Conservation (phyloP, 2,329 filamentous ascomycete species). For the Ceratocystis papillata region DNA sequence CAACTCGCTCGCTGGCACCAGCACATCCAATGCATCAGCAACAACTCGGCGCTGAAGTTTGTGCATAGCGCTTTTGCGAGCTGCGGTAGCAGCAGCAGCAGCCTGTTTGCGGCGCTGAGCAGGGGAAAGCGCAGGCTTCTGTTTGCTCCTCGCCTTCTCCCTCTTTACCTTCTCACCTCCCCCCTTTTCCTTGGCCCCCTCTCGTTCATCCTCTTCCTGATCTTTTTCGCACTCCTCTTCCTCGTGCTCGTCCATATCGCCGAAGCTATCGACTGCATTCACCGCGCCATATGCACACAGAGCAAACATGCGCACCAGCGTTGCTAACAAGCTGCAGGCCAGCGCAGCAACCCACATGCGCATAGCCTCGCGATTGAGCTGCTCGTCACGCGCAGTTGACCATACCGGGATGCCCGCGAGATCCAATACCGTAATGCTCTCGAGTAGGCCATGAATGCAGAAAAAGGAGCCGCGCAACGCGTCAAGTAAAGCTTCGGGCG, state of each 20-base stretch:
- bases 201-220: slow-evolving; percentile 27
- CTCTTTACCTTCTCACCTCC: slow-evolving; percentile 26
- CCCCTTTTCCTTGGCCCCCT: too few species aligned
- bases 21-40: slow-evolving; percentile 50
- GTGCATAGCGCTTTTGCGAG: slow-evolving; percentile 6
- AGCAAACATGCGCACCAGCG: slow-evolving; percentile 35
- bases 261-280: slow-evolving; percentile 18
- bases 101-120: background rate
- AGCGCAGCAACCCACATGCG: slow-evolving; percentile 60
- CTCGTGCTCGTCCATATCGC: slow-evolving; percentile 25
- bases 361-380: slow-evolving; percentile 49
- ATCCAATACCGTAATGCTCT: slow-evolving; percentile 53
- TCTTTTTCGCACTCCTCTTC: slow-evolving; percentile 28
- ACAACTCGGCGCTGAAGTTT: slow-evolving; percentile 40
- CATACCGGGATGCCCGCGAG: slow-evolving; percentile 36
- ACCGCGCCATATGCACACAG: slow-evolving; percentile 33
- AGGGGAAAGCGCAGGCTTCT: background rate
- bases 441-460: slow-evolving; percentile 57
- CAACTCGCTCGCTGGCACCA: slow-evolving; percentile 49
- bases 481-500: slow-evolving; percentile 33
- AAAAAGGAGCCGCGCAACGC: slow-evolving; percentile 48
- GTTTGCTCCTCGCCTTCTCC: slow-evolving; percentile 28
- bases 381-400: slow-evolving; percentile 37
- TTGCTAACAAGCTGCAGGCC: slow-evolving; percentile 39
- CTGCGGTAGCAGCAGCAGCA: background rate